Conservation (phyloP, 495 filamentous ascomycete genomes). For the Friedmanniomyces endolithicus region DNA sequence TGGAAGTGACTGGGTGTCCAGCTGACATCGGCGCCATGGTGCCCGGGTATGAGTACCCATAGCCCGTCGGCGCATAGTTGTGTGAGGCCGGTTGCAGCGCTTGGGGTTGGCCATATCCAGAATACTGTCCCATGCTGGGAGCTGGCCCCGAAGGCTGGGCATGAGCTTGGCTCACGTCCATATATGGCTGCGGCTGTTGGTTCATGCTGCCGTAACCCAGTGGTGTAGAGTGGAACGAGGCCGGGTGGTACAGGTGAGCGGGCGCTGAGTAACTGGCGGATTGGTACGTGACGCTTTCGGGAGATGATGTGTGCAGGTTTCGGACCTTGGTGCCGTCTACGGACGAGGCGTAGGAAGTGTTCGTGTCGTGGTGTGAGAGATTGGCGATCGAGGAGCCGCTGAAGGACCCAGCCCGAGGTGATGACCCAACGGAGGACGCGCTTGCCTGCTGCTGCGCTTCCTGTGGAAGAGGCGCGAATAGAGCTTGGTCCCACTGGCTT, state of each 20-base stretch:
- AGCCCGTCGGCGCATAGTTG: conserved; percentile 54
- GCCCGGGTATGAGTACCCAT: conserved; percentile 60
- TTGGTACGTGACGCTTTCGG: conserved; percentile 32
- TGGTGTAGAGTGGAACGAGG: conserved; percentile 17
- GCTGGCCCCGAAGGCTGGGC: conserved; percentile 72
- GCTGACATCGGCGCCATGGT: conserved; percentile 62
- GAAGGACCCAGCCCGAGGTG: conserved; percentile 57
- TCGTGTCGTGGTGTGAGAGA: conserved; percentile 25
- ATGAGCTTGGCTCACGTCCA: conserved; percentile 70
- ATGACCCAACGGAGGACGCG: conserved; percentile 48
- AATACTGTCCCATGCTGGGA: conserved; percentile 54
- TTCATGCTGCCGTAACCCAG: conserved; percentile 64
- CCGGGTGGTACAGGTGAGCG: conserved; percentile 10
- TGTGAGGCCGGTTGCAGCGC: conserved; percentile 66
- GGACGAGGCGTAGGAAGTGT: conserved; percentile 38
- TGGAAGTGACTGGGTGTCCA: conserved; percentile 55
- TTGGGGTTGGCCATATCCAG: conserved; percentile 52
- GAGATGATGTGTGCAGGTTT: conserved; percentile 34
- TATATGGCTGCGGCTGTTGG: conserved; percentile 62
- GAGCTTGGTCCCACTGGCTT: conserved; percentile 61
- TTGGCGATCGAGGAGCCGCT: conserved; percentile 38
- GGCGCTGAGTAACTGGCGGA: conserved; percentile 25
- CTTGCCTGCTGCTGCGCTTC: conserved; percentile 49
- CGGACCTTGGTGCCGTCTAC: conserved; percentile 40
- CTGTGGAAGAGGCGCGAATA: conserved; percentile 55